A percentile compares a stretch with the other conserved stretches of the same genome.
These are phyloP conservation scores for Calycina herbarum DNA, from an alignment of 2,329 filamentous ascomycete species.

Conservation along the genomic window DNA sequence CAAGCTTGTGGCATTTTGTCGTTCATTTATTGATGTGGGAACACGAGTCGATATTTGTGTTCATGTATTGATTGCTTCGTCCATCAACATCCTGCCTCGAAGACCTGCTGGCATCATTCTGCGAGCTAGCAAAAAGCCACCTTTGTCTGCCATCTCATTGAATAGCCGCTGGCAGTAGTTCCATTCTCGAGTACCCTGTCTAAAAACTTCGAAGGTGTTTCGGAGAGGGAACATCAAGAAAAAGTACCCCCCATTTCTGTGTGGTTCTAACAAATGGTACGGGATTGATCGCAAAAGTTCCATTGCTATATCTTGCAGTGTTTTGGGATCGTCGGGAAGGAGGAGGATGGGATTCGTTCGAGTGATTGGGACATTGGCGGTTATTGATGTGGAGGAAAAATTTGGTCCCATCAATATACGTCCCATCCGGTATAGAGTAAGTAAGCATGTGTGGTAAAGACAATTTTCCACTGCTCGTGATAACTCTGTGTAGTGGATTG, in stretches of 20 bases:
- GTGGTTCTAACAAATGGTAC: slow-evolving; percentile 16
- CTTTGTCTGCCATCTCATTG: slow-evolving; percentile 19
- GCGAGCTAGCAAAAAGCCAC: slow-evolving; percentile 21
- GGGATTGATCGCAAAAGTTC: slow-evolving; percentile 18
- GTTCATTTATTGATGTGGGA: not conserved
- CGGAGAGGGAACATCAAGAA: slow-evolving; percentile 21
- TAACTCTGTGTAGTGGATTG: slow-evolving; percentile 16
- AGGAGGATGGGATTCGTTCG: slow-evolving; percentile 19
- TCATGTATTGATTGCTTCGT: slow-evolving; percentile 12
- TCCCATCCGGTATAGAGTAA: slow-evolving; percentile 18
- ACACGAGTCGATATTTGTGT: not conserved
- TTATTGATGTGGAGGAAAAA: slow-evolving; percentile 9
- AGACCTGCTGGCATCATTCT: slow-evolving; percentile 17
- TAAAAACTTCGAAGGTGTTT: slow-evolving; percentile 18
- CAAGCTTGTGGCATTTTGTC: not conserved
- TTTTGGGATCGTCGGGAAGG: slow-evolving; percentile 22
- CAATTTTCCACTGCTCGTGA: slow-evolving; percentile 13
- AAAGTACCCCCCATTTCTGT: slow-evolving; percentile 20
- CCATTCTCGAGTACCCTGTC: slow-evolving; percentile 17
- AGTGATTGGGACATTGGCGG: slow-evolving; percentile 2
- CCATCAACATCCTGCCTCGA: slow-evolving; percentile 13
- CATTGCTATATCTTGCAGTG: slow-evolving; percentile 18
- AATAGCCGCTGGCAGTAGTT: slow-evolving; percentile 17
- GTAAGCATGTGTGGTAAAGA: slow-evolving; percentile 19
- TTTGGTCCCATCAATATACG: slow-evolving; percentile 14